These are phyloP conservation scores for Psilocybe tampanensis DNA, from an alignment of 768 basidiomycete genomes.

Conservation along the genomic window DNA sequence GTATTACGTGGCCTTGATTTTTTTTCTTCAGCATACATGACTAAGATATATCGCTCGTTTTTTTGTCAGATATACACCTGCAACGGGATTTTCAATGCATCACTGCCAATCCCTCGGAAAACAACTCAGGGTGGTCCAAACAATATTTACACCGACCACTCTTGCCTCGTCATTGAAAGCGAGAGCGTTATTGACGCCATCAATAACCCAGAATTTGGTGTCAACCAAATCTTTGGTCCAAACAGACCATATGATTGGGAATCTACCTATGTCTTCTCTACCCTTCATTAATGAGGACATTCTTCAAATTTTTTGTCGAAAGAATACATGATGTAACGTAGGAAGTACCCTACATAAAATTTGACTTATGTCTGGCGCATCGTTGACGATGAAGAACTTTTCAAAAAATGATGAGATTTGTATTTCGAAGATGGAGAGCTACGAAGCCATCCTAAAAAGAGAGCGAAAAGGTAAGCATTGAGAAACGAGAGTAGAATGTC, in stretches of 20 bases:
- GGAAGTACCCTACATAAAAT: no score
- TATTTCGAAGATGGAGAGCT: no score
- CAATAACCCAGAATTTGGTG: constrained; percentile 46
- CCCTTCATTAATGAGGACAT: neutral
- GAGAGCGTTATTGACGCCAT: constrained; percentile 48
- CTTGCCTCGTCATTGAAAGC: constrained; percentile 47
- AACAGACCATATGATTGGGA: constrained; percentile 39
- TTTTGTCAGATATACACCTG: constrained; percentile 43
- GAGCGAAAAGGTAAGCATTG: neutral
- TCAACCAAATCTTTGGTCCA: constrained; percentile 47
- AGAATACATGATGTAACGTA: neutral
- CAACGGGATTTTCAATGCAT: constrained; percentile 40
- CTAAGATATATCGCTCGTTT: no score
- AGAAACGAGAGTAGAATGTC: neutral
- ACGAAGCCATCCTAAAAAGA: neutral
- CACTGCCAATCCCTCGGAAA: constrained; percentile 42
- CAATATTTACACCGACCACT: constrained; percentile 36
- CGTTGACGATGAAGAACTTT: no score
- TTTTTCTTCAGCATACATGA: neutral
- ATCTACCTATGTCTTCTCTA: constrained; percentile 42
- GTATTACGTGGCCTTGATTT: constrained; percentile 16
- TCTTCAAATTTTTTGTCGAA: neutral
- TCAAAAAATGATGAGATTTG: no score
- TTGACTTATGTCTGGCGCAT: no score
- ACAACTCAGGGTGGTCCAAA: constrained; percentile 41